Percentiles rank a stretch among this genome's conserved stretches.
Conservation (phyloP, 139 green algal genomes). For the Haematococcus sp. region DNA sequence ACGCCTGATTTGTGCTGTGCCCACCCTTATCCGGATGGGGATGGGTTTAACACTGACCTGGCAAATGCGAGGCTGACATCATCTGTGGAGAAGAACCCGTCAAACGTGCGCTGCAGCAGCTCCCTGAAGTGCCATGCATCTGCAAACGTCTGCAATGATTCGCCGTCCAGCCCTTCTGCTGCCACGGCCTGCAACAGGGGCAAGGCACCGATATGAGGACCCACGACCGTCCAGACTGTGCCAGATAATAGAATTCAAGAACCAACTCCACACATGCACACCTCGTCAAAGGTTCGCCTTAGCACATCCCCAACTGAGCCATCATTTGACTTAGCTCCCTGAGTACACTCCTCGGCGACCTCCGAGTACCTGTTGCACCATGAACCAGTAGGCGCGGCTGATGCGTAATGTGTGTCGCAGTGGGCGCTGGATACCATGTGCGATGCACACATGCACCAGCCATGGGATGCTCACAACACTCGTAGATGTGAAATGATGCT, state of each 20-base stretch:
- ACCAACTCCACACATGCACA: neutral
- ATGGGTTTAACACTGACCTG: neutral
- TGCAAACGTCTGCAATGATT: slow-evolving; percentile 14
- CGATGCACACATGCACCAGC: too few relatives aligned
- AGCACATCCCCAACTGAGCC: slow-evolving; percentile 5
- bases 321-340: neutral
- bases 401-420: too few relatives aligned
- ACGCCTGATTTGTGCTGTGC: too few relatives aligned
- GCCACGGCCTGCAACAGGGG: slow-evolving; percentile 1
- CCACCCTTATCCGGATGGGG: too few relatives aligned
- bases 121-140: slow-evolving; percentile 27
- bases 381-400: too few relatives aligned
- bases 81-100: slow-evolving; percentile 40
- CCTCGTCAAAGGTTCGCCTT: slow-evolving; percentile 11
- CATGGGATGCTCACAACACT: too few relatives aligned
- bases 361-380: slow-evolving; percentile 11
- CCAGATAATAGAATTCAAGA: too few relatives aligned
- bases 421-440: too few relatives aligned
- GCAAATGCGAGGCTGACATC: slow-evolving; percentile 20
- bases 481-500: too few relatives aligned
- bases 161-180: neutral
- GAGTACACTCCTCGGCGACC: slow-evolving; percentile 4
- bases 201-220: too few relatives aligned
- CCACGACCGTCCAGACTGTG: too few relatives aligned
- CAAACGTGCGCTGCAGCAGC: slow-evolving; percentile 37